A percentile compares a stretch with the other conserved stretches of the same genome.
Evolutionary conservation across 768 basidiomycete species (phyloP).

Genomic region (Leccinellum rugosiceps): DNA sequence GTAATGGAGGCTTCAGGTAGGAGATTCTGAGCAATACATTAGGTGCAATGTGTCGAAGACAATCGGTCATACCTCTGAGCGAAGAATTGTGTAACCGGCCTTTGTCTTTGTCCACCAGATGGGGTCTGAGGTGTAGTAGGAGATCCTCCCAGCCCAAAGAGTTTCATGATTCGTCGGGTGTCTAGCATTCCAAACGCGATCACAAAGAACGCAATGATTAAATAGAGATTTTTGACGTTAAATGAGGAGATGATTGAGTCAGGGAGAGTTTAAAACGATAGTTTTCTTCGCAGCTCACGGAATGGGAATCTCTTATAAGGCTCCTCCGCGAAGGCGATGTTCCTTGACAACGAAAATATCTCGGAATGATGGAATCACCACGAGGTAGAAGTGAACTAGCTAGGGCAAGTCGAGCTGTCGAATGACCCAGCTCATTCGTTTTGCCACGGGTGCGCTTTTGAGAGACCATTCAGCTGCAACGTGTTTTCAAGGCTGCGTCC

Average conservation of each 20-base stretch:
- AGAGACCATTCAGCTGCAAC: constrained; percentile 18
- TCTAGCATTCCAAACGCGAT: constrained; percentile 31
- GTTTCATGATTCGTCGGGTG: constrained; percentile 31
- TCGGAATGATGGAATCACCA: constrained; percentile 17
- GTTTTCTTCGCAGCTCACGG: constrained; percentile 12
- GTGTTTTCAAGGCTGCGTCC: constrained; percentile 23
- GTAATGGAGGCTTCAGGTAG: constrained; percentile 12
- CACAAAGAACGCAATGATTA: constrained; percentile 18
- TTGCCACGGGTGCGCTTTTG: constrained; percentile 3
- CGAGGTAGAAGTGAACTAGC: constrained; percentile 12
- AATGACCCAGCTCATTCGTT: constrained; percentile 11
- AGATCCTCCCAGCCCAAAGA: constrained; percentile 30
- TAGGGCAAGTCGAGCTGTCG: background rate
- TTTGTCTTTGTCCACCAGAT: constrained; percentile 16
- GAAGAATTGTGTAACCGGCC: constrained; percentile 25
- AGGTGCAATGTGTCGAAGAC: background rate
- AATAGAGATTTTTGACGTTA: constrained; percentile 27
- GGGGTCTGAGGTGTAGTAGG: constrained; percentile 24
- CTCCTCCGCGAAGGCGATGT: constrained; percentile 28
- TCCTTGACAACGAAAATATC: constrained; percentile 15
- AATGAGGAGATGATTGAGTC: constrained; percentile 10
- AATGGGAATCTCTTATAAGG: constrained; percentile 24
- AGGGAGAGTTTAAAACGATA: constrained; percentile 12
- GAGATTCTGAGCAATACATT: constrained; percentile 9
- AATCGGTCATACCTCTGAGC: constrained; percentile 15